A percentile compares a stretch with the other conserved stretches of the same genome.
phyloP scores from a whole-genome alignment of 2,329 filamentous ascomycete genomes.

The Parastagonospora avenae region DNA sequence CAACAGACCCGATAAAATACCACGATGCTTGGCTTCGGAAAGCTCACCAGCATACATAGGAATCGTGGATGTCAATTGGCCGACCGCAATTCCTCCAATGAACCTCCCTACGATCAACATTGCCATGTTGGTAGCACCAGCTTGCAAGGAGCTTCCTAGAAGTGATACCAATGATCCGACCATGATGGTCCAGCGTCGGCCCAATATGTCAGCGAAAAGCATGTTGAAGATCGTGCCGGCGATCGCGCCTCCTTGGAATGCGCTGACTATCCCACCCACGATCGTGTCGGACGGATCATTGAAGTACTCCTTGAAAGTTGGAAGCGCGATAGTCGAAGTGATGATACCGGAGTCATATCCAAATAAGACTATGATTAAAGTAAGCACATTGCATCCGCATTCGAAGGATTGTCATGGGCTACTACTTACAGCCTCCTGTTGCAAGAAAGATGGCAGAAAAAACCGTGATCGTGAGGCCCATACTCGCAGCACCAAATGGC shows the following conservation, averaged over 20 bases:
- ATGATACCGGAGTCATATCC: constrained; percentile 44
- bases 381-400: too few species aligned
- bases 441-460: constrained; percentile 25
- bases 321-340: constrained; percentile 36
- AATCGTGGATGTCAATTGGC: constrained; percentile 31
- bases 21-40: constrained; percentile 38
- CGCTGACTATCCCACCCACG: constrained; percentile 43
- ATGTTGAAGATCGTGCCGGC: constrained; percentile 22
- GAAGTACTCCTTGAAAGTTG: constrained; percentile 37
- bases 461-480: constrained; percentile 22
- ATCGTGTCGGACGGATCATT: constrained; percentile 26
- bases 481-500: constrained; percentile 2
- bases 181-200: constrained; percentile 37
- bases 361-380: constrained; percentile 23
- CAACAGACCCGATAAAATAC: constrained; percentile 67
- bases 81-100: constrained; percentile 57
- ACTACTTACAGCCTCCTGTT: constrained; percentile 12
- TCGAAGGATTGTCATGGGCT: too few species aligned
- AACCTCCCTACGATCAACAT: constrained; percentile 59
- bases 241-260: constrained; percentile 44
- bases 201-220: constrained; percentile 18
- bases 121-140: constrained; percentile 42
- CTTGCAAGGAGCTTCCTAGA: constrained; percentile 45
- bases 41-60: constrained; percentile 37
- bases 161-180: constrained; percentile 41